Conservation (phyloP, 495 filamentous ascomycete genomes). For the Aspergillus kassunensis region DNA sequence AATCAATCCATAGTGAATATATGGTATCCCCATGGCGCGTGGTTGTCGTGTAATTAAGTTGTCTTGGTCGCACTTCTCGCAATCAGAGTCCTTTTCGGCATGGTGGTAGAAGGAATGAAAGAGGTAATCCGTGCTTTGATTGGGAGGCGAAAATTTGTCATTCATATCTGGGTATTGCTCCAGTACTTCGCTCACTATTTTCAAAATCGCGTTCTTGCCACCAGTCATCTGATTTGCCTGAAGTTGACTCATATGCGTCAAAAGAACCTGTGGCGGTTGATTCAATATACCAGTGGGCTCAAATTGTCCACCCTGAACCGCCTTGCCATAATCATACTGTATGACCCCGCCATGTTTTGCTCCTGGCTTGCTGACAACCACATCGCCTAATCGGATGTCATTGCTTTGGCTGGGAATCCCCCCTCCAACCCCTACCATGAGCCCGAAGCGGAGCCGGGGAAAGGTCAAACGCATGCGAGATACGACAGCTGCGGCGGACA, state of each 20-base stretch:
- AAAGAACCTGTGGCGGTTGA: slow-evolving; percentile 23
- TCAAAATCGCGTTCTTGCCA: slow-evolving; percentile 7
- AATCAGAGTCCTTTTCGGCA: slow-evolving; percentile 8
- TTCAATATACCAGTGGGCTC: not conserved
- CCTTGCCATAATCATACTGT: slow-evolving; percentile 39
- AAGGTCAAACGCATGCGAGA: slow-evolving; percentile 23
- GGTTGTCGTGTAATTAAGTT: slow-evolving; percentile 1
- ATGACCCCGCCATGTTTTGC: slow-evolving; percentile 22
- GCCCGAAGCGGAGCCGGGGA: slow-evolving; percentile 16
- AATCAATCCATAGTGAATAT: slow-evolving; percentile 16
- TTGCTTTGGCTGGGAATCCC: slow-evolving; percentile 22
- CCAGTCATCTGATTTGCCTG: slow-evolving; percentile 12
- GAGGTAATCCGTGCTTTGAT: slow-evolving; percentile 17
- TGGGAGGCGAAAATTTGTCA: slow-evolving; percentile 13
- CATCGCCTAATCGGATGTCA: slow-evolving; percentile 33
- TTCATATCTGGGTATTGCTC: slow-evolving; percentile 16
- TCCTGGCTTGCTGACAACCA: slow-evolving; percentile 29
- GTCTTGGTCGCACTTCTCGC: slow-evolving; percentile 16
- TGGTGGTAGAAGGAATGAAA: slow-evolving; percentile 29
- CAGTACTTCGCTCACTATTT: slow-evolving; percentile 18
- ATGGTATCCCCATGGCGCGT: slow-evolving; percentile 2
- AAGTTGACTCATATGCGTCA: slow-evolving; percentile 25
- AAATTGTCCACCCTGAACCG: not conserved
- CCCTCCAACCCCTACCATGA: slow-evolving; percentile 36
- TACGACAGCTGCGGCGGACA: slow-evolving; percentile 21